phyloP scores from a whole-genome alignment of 164 flowering plant species.

The Santalum album region DNA sequence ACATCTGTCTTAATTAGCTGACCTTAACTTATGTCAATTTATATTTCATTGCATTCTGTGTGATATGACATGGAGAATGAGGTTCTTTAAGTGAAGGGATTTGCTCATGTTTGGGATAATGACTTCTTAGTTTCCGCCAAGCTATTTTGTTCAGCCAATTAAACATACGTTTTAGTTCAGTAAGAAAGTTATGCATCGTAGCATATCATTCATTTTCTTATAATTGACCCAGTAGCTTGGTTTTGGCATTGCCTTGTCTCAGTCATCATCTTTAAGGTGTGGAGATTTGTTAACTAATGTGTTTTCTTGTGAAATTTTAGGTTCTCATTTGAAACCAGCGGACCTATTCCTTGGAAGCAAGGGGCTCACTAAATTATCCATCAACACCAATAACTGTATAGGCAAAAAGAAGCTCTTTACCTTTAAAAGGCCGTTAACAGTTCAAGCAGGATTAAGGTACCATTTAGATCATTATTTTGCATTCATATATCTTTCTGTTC shows the following conservation, averaged over 20 bases:
- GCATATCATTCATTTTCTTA: too few relatives aligned
- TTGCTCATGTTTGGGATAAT: too few relatives aligned
- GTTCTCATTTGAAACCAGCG: constrained; percentile 29
- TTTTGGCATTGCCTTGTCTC: not conserved
- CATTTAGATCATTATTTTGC: not conserved
- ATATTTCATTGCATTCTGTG: too few relatives aligned
- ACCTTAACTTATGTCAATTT: too few relatives aligned
- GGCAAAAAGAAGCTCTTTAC: constrained; percentile 17
- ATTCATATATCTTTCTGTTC: not conserved
- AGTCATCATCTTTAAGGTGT: not conserved
- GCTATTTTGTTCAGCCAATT: too few relatives aligned
- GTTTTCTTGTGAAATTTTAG: constrained; percentile 9
- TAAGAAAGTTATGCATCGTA: too few relatives aligned
- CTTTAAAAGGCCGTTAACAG: constrained; percentile 26
- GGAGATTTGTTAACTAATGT: not conserved
- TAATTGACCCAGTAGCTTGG: too few relatives aligned
- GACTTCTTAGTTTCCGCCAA: too few relatives aligned
- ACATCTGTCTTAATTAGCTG: too few relatives aligned
- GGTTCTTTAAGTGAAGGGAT: too few relatives aligned
- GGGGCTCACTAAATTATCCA: constrained; percentile 23
- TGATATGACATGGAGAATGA: too few relatives aligned
- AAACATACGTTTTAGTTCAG: too few relatives aligned
- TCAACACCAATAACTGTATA: constrained; percentile 14
- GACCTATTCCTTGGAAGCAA: constrained; percentile 20
- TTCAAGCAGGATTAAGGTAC: constrained; percentile 52